These are phyloP conservation scores for Blastomyces gilchristii DNA, from an alignment of 2,329 filamentous ascomycete genomes.

Conservation along the genomic window DNA sequence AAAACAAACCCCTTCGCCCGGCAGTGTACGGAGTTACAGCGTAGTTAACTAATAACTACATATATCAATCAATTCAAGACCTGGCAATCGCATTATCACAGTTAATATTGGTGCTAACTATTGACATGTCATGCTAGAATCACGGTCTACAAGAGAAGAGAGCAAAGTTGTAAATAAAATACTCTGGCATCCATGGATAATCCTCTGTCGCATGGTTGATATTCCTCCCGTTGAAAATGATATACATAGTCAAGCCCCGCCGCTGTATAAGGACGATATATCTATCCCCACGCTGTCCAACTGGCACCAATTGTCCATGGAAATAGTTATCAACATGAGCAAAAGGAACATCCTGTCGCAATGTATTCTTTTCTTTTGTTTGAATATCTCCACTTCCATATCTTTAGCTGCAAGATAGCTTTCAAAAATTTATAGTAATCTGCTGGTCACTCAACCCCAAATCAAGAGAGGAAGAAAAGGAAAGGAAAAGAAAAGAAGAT, in stretches of 20 bases:
- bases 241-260: not conserved
- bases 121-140: too few relatives aligned
- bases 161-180: not conserved
- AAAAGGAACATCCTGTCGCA: not conserved
- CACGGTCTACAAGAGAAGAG: too few relatives aligned
- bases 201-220: not conserved
- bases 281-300: not conserved
- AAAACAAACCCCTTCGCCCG: too few relatives aligned
- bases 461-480: not conserved
- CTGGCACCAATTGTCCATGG: not conserved
- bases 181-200: not conserved
- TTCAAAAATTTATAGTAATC: not conserved
- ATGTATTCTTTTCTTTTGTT: not conserved
- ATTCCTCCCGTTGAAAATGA: not conserved
- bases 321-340: not conserved
- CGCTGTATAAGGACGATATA: conserved; percentile 3
- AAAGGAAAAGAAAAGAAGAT: not conserved
- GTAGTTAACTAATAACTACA: too few relatives aligned
- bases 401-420: not conserved
- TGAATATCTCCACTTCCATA: not conserved
- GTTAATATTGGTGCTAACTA: too few relatives aligned
- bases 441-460: not conserved
- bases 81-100: too few relatives aligned
- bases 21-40: too few relatives aligned
- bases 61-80: too few relatives aligned